Evolutionary conservation across 176 grass and related monocot species (phyloP), one percentile per base, ranked within the genome.

Genomic region (Rhynchospora tenuis): DNA sequence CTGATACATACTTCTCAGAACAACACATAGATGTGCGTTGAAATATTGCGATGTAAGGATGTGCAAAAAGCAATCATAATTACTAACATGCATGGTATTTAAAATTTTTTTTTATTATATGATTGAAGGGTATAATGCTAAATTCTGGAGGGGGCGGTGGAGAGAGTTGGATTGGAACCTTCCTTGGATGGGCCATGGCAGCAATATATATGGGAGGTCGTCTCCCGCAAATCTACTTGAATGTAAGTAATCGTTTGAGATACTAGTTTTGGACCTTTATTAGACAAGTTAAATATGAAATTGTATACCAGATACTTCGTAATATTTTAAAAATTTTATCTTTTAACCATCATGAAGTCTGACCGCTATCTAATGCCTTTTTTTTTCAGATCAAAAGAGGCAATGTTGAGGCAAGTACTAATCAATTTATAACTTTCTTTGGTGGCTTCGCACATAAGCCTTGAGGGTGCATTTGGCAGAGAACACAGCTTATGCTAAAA

Each of bases 101-200:
- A 47, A 68, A 67, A 6, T 12, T 43, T 43, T 11, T 12, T 43
- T 43, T 63, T 42, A 23, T 44, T 43, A 63, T 45, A 65, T 23
- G 48, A 82, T 68, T 82, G 17, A 82, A 82, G 80, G 80, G 59
- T 48, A 52, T 51, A 19, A 66, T 82, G 42, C 22, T 82, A 66
- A 82, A 82, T 67, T 82, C 80, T 65, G 80, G 59, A 50, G 80
- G 45, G 4, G 80, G 87, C 83, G 83, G 38, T 59, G 74, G 55
- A 66, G 88, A 47, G 89, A 89, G 89, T 83, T 86, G 61, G 93
- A 90, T 93, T 71, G 96, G 91, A 86, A 95, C 58, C n/a, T 87
- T 95, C 56, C 86, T 95, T 90, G 96, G 96, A 52, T 99, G 96
- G 93, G 91, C 76, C 51, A 99, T 99, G 96, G 88, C 96, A 64